Base-by-base conservation (phyloP, 768 basidiomycete species). In the Hemileccinum impolitum region DNA sequence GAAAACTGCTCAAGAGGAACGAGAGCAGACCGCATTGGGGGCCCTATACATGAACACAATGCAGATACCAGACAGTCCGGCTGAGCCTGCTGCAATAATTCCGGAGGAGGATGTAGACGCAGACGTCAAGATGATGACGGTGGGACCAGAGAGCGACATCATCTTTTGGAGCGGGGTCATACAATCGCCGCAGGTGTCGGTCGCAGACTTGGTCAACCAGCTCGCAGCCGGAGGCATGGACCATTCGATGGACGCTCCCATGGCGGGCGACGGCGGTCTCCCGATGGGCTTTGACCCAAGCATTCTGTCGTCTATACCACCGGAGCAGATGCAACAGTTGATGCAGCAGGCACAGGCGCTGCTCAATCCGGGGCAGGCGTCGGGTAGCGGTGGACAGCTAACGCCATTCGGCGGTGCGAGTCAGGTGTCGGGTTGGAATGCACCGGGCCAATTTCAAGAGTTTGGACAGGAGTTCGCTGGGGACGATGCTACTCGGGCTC, bases 61-160 rank as follows among this genome's bases (percentile, higher is more conserved):
- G 39, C 85, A 86, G 54, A 85, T 91, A 57, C 90, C 90, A 38
- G 87, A 90, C 42, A 79, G 83, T 50, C 86, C 90, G 17, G 78
- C 79, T 34, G 90, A 91, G 68, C 82, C 85, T 23, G 64, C 78
- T 17, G 65, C 69, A 52, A 72, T 76, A 55, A 75, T 85, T 51
- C 61, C 77, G 40, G 87, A 87, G 56, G 88, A 87, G 55, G 84
- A 89, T 57, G 74, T 81, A 48, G 86, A 89, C 67, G 73, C 65
- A 58, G 75, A 78, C 45, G 75, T 79, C 56, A 76, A 75, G 61
- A 63, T 70, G 41, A 91, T 92, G 87, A 78, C 81, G 25, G 73
- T 80, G 30, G 87, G 89, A 19, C 72, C 79, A 18, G 85, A 87
- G 45, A 75, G 81, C 49, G 84, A 89, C 53, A 66, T 74, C 26